phyloP scores from a whole-genome alignment of 345 rosid species.

The Sisymbrium altissimum region DNA sequence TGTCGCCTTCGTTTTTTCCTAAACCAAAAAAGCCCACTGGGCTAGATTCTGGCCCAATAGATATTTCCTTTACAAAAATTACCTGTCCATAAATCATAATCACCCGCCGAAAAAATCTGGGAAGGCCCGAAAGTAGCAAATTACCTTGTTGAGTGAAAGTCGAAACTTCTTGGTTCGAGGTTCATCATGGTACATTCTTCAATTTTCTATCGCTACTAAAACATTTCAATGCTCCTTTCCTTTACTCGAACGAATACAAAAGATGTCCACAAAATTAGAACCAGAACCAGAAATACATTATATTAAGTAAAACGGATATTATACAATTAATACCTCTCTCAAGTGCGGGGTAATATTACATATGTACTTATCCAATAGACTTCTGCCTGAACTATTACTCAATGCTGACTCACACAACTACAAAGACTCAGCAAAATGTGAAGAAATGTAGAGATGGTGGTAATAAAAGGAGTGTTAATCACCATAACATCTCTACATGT shows the following conservation, averaged over 20 bases:
- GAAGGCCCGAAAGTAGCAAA: too few relatives aligned
- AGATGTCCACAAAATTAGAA: background rate
- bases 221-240: too few relatives aligned
- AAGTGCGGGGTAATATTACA: background rate
- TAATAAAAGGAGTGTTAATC: background rate
- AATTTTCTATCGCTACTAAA: too few relatives aligned
- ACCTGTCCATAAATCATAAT: too few relatives aligned
- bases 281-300: background rate
- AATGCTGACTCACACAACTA: conserved; percentile 20
- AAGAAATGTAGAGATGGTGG: background rate
- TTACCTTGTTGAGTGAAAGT: too few relatives aligned
- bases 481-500: background rate
- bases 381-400: background rate
- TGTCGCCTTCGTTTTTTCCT: background rate
- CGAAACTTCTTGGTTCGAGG: too few relatives aligned
- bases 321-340: background rate
- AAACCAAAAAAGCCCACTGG: background rate
- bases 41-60: background rate
- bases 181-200: too few relatives aligned
- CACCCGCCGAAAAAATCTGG: too few relatives aligned
- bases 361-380: background rate
- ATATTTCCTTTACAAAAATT: background rate
- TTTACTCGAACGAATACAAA: background rate
- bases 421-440: background rate
- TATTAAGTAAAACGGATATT: background rate